A percentile compares a stretch with the other conserved stretches of the same genome.
These are phyloP conservation scores for Alternaria dauci DNA, from an alignment of 2,329 filamentous ascomycete species.

Conservation along the genomic window DNA sequence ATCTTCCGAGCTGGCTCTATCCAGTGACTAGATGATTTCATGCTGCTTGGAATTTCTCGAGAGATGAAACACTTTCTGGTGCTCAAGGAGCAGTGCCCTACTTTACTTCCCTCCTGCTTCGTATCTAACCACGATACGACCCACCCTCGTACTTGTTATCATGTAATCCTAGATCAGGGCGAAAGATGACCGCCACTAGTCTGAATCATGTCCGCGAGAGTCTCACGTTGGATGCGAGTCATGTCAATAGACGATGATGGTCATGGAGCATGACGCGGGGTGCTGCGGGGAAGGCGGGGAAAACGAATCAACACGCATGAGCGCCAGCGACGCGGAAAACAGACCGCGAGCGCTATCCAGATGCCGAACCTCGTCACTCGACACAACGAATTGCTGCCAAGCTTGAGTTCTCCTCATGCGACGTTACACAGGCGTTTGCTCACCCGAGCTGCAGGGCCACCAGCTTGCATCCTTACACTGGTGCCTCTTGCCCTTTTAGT, in stretches of 20 bases:
- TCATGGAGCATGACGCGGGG: neutral
- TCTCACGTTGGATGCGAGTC: too few species aligned
- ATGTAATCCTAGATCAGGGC: neutral
- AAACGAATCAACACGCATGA: slow-evolving; percentile 8
- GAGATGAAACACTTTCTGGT: too few species aligned
- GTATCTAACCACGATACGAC: neutral
- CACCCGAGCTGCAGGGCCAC: slow-evolving; percentile 9
- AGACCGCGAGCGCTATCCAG: slow-evolving; percentile 29
- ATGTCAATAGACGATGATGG: too few species aligned
- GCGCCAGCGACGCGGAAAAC: slow-evolving; percentile 33
- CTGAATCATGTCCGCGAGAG: too few species aligned
- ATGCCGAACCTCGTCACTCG: slow-evolving; percentile 17
- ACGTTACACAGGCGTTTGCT: neutral
- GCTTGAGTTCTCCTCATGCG: neutral
- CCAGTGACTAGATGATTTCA: neutral
- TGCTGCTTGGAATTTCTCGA: neutral
- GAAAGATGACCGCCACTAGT: too few species aligned
- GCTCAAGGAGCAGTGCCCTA: neutral
- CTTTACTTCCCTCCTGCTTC: neutral
- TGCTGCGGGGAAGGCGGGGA: slow-evolving; percentile 15
- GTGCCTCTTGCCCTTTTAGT: slow-evolving; percentile 14
- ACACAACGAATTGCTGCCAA: slow-evolving; percentile 2
- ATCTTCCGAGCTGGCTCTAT: slow-evolving; percentile 3
- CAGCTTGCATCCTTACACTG: slow-evolving; percentile 2
- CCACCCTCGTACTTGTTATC: neutral